Evolutionary conservation across 2,329 filamentous ascomycete species (phyloP).

Genomic region (Cladosporium colombiae): DNA sequence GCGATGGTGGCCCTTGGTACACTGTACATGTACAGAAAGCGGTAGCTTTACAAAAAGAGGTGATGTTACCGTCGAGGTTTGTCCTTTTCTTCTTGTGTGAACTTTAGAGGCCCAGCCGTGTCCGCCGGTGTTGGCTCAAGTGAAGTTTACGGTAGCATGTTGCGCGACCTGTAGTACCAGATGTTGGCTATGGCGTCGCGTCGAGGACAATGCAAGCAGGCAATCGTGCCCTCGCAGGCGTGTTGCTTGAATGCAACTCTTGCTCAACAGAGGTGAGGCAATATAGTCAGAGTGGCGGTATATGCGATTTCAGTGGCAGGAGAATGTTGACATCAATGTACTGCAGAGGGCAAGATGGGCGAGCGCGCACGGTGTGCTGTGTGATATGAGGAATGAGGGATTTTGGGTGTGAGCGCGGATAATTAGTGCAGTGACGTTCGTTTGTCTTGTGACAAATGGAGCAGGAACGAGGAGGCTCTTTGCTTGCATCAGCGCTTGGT

Average conservation of each 20-base stretch:
- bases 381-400: not conserved
- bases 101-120: too few relatives aligned
- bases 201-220: not conserved
- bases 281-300: not conserved
- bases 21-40: conserved; percentile 16
- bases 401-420: not conserved
- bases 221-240: not conserved
- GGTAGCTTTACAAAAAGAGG: conserved; percentile 3
- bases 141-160: not conserved
- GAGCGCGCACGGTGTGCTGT: not conserved
- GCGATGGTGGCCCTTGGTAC: not conserved
- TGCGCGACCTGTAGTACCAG: not conserved
- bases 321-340: not conserved
- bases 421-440: not conserved
- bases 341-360: not conserved
- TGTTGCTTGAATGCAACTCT: not conserved
- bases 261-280: not conserved
- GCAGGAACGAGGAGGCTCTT: not conserved
- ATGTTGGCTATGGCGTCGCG: not conserved
- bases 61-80: not conserved
- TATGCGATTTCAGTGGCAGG: not conserved
- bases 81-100: too few relatives aligned
- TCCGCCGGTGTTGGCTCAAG: not conserved
- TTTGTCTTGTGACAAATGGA: not conserved
- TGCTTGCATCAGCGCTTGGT: not conserved